Evolutionary conservation across 805 yeast genomes (phyloP), one percentile per base, ranked within the genome.

Genomic region (Brettanomyces bruxellensis): DNA sequence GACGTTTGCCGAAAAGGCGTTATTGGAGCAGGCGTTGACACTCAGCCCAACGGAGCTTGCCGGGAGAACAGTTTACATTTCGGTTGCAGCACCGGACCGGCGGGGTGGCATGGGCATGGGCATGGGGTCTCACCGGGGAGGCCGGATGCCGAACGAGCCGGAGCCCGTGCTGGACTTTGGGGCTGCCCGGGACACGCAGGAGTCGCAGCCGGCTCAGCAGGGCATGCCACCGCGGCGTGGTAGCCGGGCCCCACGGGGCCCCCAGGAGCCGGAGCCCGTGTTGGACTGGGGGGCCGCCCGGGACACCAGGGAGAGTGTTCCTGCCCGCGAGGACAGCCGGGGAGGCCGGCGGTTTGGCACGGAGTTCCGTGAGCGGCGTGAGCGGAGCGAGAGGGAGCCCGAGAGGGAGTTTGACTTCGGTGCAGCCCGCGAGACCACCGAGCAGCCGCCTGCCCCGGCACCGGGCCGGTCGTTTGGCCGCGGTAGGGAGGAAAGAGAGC

Each of bases 371-470:
- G 55, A 34, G 66, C 59, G 18, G 44, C 40, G 50, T 69, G 46
- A 42, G 25, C 35, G 73, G 66, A 48, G 65, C 67, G 60, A 48
- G 55, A 54, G 30, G 44, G 46, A 12, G 47, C 38, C 38, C 8
- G 51, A 43, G 68, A 75, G 77, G 44, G 77, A 78, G 28, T 64
- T 79, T 45, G 87, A 82, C 64, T 79, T 28, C 32, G 86, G 79
- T 67, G 46, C 52, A 41, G 44, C 46, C 40, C 22, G 43, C 51
- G 43, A 50, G 64, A 56, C 45, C 6, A 14, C 40, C 40, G 25
- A 12, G 40, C 13, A 6, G 11, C 13, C 40, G 25, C 11, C 32
- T 38, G 40, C 25, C 5, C 25, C 40, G 11, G 5, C 40, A 25
- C 25, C n/a, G 7, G 13, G 22, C 8, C 6, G 22, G 13, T n/a